phyloP scores from a whole-genome alignment of 345 rosid species.

The Rhodomyrtus tomentosa region DNA sequence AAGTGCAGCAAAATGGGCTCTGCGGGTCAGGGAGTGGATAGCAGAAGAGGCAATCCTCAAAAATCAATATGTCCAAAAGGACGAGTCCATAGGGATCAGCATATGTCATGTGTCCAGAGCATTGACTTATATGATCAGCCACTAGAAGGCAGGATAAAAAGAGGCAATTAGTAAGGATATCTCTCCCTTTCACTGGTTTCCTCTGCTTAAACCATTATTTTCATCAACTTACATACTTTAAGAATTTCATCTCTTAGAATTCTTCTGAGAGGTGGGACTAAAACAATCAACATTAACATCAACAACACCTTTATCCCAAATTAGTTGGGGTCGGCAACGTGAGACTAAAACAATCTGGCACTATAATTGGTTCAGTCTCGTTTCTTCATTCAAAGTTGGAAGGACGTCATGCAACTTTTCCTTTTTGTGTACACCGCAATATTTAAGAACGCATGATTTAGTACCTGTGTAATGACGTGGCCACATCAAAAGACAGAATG shows the following conservation, averaged over 20 bases:
- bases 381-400: not conserved
- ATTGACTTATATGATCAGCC: not conserved
- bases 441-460: not conserved
- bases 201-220: not conserved
- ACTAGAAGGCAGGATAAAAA: not conserved
- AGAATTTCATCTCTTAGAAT: not conserved
- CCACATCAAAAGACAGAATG: constrained; percentile 71
- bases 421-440: not conserved
- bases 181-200: not conserved
- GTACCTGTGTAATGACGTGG: constrained; percentile 89
- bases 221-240: not conserved
- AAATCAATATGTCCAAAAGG: not conserved
- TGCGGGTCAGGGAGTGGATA: not conserved
- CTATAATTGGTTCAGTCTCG: not conserved
- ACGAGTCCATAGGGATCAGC: not conserved
- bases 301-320: too few species aligned
- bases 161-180: not conserved
- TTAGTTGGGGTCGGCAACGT: too few species aligned
- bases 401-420: not conserved
- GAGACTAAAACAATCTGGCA: not conserved
- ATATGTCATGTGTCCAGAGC: not conserved
- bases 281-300: too few species aligned
- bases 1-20: not conserved
- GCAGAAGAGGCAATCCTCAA: not conserved
- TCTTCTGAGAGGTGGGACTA: not conserved